Evolutionary conservation across 179 eudicot species (phyloP).

Genomic region (Pouteria campechiana): DNA sequence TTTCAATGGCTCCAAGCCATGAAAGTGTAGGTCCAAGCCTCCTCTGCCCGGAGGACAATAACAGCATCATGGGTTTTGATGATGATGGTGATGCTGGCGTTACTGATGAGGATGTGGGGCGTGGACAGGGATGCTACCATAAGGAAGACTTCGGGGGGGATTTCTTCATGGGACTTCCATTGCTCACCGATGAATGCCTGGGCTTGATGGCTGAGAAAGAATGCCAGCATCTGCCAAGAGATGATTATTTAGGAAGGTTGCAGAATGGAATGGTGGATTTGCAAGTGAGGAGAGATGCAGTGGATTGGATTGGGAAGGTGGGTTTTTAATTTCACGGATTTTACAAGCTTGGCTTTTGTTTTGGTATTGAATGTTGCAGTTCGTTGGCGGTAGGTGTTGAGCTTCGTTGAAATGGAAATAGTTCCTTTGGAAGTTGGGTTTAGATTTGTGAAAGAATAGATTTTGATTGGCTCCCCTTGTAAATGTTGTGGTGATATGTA

Average conservation of each 20-base stretch:
- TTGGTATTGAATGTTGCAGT: background rate
- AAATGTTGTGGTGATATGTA: too few relatives aligned
- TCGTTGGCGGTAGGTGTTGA: too few relatives aligned
- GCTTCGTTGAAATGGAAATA: too few relatives aligned
- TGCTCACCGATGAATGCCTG: conserved; percentile 44
- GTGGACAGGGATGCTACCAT: conserved; percentile 18
- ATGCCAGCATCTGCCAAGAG: conserved; percentile 24
- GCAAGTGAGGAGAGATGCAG: conserved; percentile 36
- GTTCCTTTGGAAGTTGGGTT: too few relatives aligned
- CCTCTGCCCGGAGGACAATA: conserved; percentile 43
- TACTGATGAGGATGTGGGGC: conserved; percentile 7
- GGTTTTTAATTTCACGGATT: conserved; percentile 1
- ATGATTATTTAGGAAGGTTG: conserved; percentile 42
- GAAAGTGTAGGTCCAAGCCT: conserved; percentile 47
- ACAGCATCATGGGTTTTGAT: conserved; percentile 29
- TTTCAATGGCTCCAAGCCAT: conserved; percentile 49
- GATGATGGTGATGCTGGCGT: conserved; percentile 7
- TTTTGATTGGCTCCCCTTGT: too few relatives aligned
- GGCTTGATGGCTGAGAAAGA: conserved; percentile 33
- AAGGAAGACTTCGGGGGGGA: conserved; percentile 11
- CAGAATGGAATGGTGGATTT: conserved; percentile 50
- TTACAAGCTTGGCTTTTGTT: background rate
- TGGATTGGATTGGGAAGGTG: conserved; percentile 69
- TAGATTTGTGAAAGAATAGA: too few relatives aligned
- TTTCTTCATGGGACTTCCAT: conserved; percentile 11